These are phyloP conservation scores for Rhododendron kiyosumense DNA, from an alignment of 148 eudicot genomes.

Conservation along the genomic window DNA sequence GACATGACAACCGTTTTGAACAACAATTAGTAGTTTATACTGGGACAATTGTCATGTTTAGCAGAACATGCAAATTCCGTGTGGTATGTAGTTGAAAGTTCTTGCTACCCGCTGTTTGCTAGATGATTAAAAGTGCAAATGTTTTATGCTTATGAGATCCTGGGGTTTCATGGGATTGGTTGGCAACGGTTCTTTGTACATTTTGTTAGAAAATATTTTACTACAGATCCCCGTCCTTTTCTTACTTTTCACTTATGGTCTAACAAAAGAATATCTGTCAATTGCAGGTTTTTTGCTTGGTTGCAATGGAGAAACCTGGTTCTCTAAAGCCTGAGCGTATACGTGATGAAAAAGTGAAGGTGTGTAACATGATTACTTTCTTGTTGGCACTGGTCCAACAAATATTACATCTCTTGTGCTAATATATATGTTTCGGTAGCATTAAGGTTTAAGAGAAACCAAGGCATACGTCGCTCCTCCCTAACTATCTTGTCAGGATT, in stretches of 20 bases:
- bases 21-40: background rate
- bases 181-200: background rate
- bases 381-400: background rate
- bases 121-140: background rate
- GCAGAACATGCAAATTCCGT: background rate
- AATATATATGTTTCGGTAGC: background rate
- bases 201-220: background rate
- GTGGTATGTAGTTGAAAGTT: background rate
- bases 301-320: conserved; percentile 96
- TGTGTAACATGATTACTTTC: conserved; percentile 15
- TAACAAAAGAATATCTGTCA: background rate
- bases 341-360: conserved; percentile 99
- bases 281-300: conserved; percentile 87
- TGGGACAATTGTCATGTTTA: background rate
- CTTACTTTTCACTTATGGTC: background rate
- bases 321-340: conserved; percentile 88
- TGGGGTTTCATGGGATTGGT: background rate
- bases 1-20: background rate
- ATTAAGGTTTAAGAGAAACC: background rate
- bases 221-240: background rate
- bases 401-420: background rate
- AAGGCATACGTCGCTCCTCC: background rate
- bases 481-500: background rate
- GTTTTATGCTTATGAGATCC: background rate
- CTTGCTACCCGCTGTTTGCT: background rate